Percentiles rank a stretch among this genome's conserved stretches.
phyloP scores from a whole-genome alignment of 805 yeast genomes.

The Metschnikowia henanensis region DNA sequence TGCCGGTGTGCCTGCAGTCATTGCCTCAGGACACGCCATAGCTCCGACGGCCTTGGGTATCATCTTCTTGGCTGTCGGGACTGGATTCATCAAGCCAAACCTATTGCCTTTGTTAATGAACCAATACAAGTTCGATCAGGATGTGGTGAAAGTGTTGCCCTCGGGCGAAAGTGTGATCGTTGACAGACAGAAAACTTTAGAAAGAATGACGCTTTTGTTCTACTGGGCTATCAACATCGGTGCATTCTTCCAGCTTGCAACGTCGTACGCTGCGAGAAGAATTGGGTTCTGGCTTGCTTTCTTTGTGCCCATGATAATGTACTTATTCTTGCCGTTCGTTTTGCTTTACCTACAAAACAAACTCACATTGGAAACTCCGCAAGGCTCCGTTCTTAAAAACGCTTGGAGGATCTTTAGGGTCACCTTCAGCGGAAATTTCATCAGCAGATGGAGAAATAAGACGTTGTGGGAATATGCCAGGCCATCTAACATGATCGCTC shows the following conservation, averaged over 20 bases:
- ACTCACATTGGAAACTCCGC: constrained; percentile 33
- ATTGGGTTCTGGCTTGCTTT: constrained; percentile 57
- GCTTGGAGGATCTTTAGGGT: constrained; percentile 41
- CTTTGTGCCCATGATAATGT: constrained; percentile 39
- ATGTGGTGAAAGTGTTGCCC: constrained; percentile 55
- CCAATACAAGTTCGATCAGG: constrained; percentile 54
- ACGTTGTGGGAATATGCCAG: constrained; percentile 51
- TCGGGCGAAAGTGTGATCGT: constrained; percentile 66
- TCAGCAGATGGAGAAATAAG: constrained; percentile 39
- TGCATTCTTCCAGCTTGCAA: constrained; percentile 52
- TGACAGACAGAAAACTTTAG: constrained; percentile 45
- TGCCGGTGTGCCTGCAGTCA: constrained; percentile 46
- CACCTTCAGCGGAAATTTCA: constrained; percentile 43
- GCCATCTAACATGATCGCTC: constrained; percentile 43
- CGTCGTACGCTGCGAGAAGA: constrained; percentile 50
- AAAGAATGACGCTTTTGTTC: constrained; percentile 39
- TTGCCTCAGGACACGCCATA: constrained; percentile 29
- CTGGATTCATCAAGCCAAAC: constrained; percentile 57
- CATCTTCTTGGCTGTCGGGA: constrained; percentile 30
- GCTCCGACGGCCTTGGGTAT: constrained; percentile 13
- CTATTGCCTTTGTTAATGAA: constrained; percentile 50
- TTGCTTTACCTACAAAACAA: constrained; percentile 24
- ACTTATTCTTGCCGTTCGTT: constrained; percentile 30
- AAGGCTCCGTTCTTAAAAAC: constrained; percentile 49
- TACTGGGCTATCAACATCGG: constrained; percentile 59